phyloP scores from a whole-genome alignment of 2,329 filamentous ascomycete species.

The Ophiostoma ips region DNA sequence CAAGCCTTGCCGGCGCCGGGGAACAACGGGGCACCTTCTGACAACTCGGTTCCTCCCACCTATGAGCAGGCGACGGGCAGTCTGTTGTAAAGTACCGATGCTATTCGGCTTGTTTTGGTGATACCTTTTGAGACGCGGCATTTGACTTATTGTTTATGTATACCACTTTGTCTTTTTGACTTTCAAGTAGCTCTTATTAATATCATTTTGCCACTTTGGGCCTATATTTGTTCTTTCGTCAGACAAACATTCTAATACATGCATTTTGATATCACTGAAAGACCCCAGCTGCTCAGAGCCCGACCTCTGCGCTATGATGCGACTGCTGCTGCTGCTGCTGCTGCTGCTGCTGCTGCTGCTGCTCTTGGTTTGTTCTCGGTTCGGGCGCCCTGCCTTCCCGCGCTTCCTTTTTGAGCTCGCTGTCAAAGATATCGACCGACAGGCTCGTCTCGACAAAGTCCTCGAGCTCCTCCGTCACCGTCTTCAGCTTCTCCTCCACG shows the following conservation, averaged over 20 bases:
- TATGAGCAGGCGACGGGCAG: conserved; percentile 8
- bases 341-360: neutral
- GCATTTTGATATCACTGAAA: too few species aligned
- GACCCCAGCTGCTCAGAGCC: too few species aligned
- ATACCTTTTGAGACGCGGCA: too few species aligned
- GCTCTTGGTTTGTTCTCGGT: neutral
- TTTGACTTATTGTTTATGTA: too few species aligned
- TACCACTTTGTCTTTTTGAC: too few species aligned
- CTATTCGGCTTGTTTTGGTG: too few species aligned
- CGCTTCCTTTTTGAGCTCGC: conserved; percentile 38
- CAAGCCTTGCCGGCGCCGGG: neutral
- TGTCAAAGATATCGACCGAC: conserved; percentile 63
- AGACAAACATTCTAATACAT: too few species aligned
- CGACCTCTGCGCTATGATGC: too few species aligned
- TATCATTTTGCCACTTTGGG: too few species aligned
- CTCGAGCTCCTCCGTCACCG: conserved; percentile 87
- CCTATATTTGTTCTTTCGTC: too few species aligned
- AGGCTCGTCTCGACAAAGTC: conserved; percentile 87
- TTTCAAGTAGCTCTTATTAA: too few species aligned
- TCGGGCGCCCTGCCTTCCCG: conserved; percentile 20
- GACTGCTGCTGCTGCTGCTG: neutral
- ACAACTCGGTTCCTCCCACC: conserved; percentile 2
- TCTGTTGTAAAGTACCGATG: conserved; percentile 1
- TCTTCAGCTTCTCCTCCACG: conserved; percentile 93
- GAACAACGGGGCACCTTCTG: neutral